These are phyloP conservation scores for Penicillium sp. DNA, from an alignment of 2,329 filamentous ascomycete species.

Conservation along the genomic window DNA sequence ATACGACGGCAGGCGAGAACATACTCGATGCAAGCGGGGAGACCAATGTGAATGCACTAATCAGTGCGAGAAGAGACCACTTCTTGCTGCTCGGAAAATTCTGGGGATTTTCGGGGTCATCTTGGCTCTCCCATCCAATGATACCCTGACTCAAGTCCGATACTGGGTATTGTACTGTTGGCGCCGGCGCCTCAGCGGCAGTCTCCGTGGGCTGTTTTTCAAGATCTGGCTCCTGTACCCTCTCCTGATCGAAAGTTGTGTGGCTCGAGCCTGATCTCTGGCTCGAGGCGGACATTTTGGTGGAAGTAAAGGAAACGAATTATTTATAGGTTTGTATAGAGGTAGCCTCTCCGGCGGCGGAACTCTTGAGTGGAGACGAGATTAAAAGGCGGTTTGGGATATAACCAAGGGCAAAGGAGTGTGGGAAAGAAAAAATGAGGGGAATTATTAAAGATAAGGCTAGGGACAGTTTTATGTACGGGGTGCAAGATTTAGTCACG, in stretches of 20 bases:
- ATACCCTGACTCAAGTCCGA: conserved; percentile 55
- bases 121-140: conserved; percentile 61
- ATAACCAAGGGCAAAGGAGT: neutral
- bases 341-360: neutral
- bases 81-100: conserved; percentile 46
- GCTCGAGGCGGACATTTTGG: neutral
- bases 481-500: neutral
- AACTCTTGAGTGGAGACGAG: neutral
- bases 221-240: neutral
- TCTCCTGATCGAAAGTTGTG: neutral
- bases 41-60: conserved; percentile 32
- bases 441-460: neutral
- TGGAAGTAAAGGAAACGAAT: neutral
- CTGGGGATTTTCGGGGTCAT: conserved; percentile 59
- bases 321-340: neutral
- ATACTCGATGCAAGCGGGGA: conserved; percentile 37
- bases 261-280: neutral
- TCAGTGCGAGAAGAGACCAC: conserved; percentile 27
- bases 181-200: neutral
- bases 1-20: conserved; percentile 30
- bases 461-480: neutral
- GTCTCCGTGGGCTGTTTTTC: conserved; percentile 2
- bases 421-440: neutral
- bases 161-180: neutral
- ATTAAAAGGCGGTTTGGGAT: neutral